phyloP scores from a whole-genome alignment of 2,329 filamentous ascomycete species.

The Arthroderma uncinatum region DNA sequence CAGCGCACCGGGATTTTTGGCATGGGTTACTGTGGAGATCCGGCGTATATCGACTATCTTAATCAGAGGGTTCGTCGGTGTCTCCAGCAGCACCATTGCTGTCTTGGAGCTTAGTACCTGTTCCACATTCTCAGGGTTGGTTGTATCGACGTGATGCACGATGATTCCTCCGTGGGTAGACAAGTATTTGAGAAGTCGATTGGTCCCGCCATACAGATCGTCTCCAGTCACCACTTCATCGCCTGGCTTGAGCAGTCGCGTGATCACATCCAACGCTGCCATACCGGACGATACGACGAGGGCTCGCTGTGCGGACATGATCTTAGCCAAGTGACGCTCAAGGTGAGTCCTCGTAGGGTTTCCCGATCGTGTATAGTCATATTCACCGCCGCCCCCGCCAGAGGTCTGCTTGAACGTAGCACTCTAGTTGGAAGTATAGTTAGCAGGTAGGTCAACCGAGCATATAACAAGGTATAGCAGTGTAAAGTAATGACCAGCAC shows the following conservation, averaged over 20 bases:
- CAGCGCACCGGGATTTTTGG: slow-evolving; percentile 63
- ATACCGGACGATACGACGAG: slow-evolving; percentile 94
- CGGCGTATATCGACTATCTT: slow-evolving; percentile 88
- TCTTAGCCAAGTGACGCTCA: slow-evolving; percentile 93
- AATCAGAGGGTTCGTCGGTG: slow-evolving; percentile 93
- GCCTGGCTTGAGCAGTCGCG: slow-evolving; percentile 74
- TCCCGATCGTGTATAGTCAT: slow-evolving; percentile 95
- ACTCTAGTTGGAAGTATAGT: slow-evolving; percentile 41
- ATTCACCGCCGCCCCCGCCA: slow-evolving; percentile 70
- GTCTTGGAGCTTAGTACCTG: slow-evolving; percentile 66
- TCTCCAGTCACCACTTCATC: slow-evolving; percentile 97
- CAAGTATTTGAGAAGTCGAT: slow-evolving; percentile 85
- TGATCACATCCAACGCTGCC: slow-evolving; percentile 94
- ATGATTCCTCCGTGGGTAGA: slow-evolving; percentile 80
- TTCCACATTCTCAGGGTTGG: slow-evolving; percentile 58
- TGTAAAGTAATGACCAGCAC: background rate
- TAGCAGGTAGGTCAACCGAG: background rate
- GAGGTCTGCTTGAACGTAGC: slow-evolving; percentile 95
- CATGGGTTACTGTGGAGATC: slow-evolving; percentile 67
- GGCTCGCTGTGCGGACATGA: slow-evolving; percentile 88
- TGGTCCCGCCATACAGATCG: slow-evolving; percentile 90
- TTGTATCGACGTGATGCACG: slow-evolving; percentile 95
- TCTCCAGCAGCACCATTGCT: slow-evolving; percentile 89
- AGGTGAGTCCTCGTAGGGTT: slow-evolving; percentile 94
- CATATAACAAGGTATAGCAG: background rate